Conservation (phyloP, 306 rosid genomes). For the Amphicarpaea edgeworthii region DNA sequence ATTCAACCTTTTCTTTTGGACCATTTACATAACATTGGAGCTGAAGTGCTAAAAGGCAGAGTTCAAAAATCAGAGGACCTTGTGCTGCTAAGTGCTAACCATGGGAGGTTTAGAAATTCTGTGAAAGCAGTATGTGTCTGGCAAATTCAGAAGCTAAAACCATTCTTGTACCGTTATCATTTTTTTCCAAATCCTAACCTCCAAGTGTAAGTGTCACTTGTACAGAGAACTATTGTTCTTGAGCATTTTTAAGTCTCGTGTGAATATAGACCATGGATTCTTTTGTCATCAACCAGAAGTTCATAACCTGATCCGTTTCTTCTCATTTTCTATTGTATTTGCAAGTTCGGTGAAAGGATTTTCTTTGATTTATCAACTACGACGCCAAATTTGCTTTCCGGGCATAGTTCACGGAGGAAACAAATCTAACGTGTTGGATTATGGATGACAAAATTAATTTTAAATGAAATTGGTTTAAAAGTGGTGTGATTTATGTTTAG, state of each 20-base stretch:
- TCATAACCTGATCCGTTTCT: conserved; percentile 5
- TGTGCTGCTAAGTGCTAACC: not conserved
- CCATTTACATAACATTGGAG: not conserved
- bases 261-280: conserved; percentile 39
- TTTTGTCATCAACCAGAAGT: conserved; percentile 19
- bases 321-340: conserved; percentile 26
- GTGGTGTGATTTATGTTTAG: too few relatives aligned
- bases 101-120: conserved; percentile 15
- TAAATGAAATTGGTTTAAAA: too few relatives aligned
- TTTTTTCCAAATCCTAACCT: conserved; percentile 30
- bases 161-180: conserved; percentile 20
- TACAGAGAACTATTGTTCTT: conserved; percentile 37
- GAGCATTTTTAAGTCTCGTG: conserved; percentile 26
- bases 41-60: conserved; percentile 5
- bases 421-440: not conserved
- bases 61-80: not conserved
- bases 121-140: conserved; percentile 25
- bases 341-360: not conserved
- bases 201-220: conserved; percentile 27
- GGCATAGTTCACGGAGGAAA: not conserved
- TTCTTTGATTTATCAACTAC: not conserved
- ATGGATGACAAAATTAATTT: too few relatives aligned
- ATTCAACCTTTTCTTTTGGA: conserved; percentile 46
- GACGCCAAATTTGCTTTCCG: not conserved
- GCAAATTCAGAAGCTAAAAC: conserved; percentile 13